Conservation (phyloP, 179 eudicot species). For the Silene coronaria region DNA sequence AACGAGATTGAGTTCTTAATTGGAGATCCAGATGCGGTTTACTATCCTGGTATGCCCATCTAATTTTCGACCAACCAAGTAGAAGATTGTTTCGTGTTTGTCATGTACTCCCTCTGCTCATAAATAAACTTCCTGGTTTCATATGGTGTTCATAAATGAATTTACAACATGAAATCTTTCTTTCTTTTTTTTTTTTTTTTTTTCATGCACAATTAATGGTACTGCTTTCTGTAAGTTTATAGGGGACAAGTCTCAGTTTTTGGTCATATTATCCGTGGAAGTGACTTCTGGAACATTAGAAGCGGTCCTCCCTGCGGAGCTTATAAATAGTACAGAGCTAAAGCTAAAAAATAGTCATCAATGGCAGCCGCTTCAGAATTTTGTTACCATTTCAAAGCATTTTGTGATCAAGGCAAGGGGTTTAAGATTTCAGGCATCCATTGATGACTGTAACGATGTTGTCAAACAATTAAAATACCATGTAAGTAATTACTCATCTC, state of each 20-base stretch:
- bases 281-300: slow-evolving; percentile 65
- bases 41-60: slow-evolving; percentile 49
- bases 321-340: slow-evolving; percentile 68
- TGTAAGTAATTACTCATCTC: slow-evolving; percentile 35
- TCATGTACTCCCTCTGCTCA: not conserved
- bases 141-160: not conserved
- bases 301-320: slow-evolving; percentile 60
- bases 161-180: no score
- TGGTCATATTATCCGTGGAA: slow-evolving; percentile 73
- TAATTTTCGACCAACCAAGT: not conserved
- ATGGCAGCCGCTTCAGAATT: slow-evolving; percentile 87
- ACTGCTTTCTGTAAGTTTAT: slow-evolving; percentile 8
- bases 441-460: slow-evolving; percentile 62
- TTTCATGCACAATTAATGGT: not conserved
- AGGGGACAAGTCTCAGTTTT: slow-evolving; percentile 66
- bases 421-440: slow-evolving; percentile 64
- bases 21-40: slow-evolving; percentile 70
- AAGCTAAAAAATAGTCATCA: slow-evolving; percentile 58
- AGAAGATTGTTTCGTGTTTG: not conserved
- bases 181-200: no score
- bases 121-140: not conserved
- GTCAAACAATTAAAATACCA: slow-evolving; percentile 56
- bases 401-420: slow-evolving; percentile 71
- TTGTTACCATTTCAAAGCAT: slow-evolving; percentile 75
- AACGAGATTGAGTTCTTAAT: slow-evolving; percentile 49